These are phyloP conservation scores for Heliosperma pusillum DNA, from an alignment of 148 eudicot genomes.

Conservation along the genomic window DNA sequence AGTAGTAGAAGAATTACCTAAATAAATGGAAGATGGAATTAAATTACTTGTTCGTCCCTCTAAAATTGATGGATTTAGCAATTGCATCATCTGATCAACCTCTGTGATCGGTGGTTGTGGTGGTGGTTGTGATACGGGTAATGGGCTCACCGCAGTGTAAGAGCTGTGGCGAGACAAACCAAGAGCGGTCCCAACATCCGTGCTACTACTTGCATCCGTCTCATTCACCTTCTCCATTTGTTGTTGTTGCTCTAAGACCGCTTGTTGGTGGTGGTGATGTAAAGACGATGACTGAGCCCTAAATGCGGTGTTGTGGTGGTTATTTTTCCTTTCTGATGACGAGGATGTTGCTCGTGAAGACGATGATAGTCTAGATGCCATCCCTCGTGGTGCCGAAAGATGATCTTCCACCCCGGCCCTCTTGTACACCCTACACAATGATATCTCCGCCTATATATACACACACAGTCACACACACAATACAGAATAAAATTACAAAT, in stretches of 20 bases:
- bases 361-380: constrained; percentile 31
- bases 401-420: constrained; percentile 84
- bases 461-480: background rate
- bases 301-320: constrained; percentile 1
- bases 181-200: constrained; percentile 53
- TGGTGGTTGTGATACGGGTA: constrained; percentile 23
- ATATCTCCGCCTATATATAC: constrained; percentile 64
- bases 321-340: constrained; percentile 20
- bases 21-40: constrained; percentile 7
- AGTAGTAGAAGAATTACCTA: constrained; percentile 18
- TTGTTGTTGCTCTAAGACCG: constrained; percentile 21
- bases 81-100: constrained; percentile 26
- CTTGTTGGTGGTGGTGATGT: constrained; percentile 8
- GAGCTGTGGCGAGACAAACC: constrained; percentile 44
- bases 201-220: constrained; percentile 54
- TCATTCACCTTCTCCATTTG: constrained; percentile 29
- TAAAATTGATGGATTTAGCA: background rate
- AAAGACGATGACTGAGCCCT: background rate
- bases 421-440: constrained; percentile 88
- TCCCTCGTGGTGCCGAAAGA: constrained; percentile 55
- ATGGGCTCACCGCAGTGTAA: constrained; percentile 28
- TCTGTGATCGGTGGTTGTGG: constrained; percentile 10
- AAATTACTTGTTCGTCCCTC: background rate
- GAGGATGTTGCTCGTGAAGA: constrained; percentile 22
- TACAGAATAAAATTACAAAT: background rate